A percentile compares a stretch with the other conserved stretches of the same genome.
These are phyloP conservation scores for Vitis rupestris DNA, from an alignment of 164 flowering plant genomes.

Conservation along the genomic window DNA sequence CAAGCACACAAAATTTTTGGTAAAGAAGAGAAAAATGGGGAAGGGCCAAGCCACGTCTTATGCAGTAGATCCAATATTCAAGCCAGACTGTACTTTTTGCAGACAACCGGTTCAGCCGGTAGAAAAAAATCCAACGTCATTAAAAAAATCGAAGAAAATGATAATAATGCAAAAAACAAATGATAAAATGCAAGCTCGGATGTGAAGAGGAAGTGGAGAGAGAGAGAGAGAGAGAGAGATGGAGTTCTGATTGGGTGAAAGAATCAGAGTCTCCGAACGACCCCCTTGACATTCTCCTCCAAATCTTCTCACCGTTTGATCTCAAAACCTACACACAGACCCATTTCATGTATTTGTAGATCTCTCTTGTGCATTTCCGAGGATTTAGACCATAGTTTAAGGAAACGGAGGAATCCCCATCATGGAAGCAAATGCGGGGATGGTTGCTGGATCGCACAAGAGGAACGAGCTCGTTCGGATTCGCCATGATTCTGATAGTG, in stretches of 20 bases:
- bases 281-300: neutral
- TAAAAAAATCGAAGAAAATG: too few species aligned
- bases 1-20: too few species aligned
- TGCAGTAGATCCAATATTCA: too few species aligned
- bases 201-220: neutral
- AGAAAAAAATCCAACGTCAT: too few species aligned
- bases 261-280: neutral
- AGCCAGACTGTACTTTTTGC: too few species aligned
- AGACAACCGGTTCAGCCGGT: too few species aligned
- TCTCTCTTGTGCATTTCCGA: neutral
- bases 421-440: constrained; percentile 84
- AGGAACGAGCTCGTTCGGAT: constrained; percentile 80
- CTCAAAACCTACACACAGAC: neutral
- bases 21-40: too few species aligned
- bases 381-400: neutral
- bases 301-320: neutral
- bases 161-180: too few species aligned
- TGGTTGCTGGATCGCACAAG: constrained; percentile 91
- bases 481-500: constrained; percentile 76
- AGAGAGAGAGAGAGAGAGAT: constrained; percentile 17
- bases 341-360: neutral
- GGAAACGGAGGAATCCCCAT: neutral
- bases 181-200: too few species aligned
- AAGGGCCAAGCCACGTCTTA: too few species aligned
- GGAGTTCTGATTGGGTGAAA: constrained; percentile 32